Base-by-base conservation (phyloP, 192 early-diverging fungal genomes). In the Fimicolochytrium jonesii region DNA sequence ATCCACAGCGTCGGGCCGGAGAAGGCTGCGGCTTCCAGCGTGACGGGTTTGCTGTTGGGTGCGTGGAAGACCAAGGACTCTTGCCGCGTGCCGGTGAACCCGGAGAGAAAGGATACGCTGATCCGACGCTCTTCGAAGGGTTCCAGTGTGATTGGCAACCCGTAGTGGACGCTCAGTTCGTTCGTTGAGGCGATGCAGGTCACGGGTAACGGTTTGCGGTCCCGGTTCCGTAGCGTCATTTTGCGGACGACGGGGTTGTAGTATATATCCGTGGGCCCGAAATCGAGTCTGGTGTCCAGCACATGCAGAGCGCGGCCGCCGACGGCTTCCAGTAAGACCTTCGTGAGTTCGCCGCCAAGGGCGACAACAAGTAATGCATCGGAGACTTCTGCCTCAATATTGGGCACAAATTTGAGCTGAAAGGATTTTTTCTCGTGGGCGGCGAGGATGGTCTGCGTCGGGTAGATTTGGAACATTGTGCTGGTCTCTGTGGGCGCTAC, bases 251-350 rank as follows among this genome's bases (percentile, higher is more conserved):
- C 73, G 9, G 67, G 1, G 29, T 49, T 59, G 48, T 72, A 82
- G 56, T 66, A 76, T 17, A 80, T 77, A 52, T 85, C 83, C 23
- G 77, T 78, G 0, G 80, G 71, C 3, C 82, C 80, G 53, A 80
- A 80, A 53, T 80, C 78, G 31, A 85, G 33, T 57, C 80, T 77
- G 11, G 48, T 42, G 28, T 79, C 77, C 20, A 75, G 20, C 3
- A 76, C 37, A 26, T 44, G 59, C 26, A 85, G 42, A 25, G 77
- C 42, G 15, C 66, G 26, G 15, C 70, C 69, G 15, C 52, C 49
- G 3, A 54, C 26, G 18, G 59, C 83, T 42, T 41, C 29, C 25
- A 58, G 28, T 4, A 30, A 20, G 34, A 66, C 58, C 28, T 46
- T 44, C n/a, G 44, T 48, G 7, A 84, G 49, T 41, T 85, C 75